These are phyloP conservation scores for Microbotryomycetes sp. DNA, from an alignment of 1,284 basidiomycete species.

Conservation along the genomic window DNA sequence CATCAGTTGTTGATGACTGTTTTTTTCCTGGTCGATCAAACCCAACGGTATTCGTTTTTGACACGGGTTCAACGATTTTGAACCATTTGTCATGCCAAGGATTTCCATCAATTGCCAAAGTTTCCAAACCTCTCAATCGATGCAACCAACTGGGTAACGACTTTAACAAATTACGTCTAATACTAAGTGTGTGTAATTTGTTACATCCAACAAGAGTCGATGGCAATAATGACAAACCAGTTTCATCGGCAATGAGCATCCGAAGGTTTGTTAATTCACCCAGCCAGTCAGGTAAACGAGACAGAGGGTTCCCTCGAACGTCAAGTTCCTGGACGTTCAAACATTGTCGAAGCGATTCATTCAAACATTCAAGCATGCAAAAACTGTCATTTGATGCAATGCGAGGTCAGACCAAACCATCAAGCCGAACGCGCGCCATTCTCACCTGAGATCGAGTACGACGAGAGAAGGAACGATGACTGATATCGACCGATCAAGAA, in stretches of 20 bases:
- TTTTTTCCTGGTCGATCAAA: slow-evolving; percentile 41
- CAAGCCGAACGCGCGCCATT: not conserved
- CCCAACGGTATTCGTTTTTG: slow-evolving; percentile 39
- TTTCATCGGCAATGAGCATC: slow-evolving; percentile 82
- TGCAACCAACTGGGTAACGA: slow-evolving; percentile 91
- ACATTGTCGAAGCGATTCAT: slow-evolving; percentile 69
- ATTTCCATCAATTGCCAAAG: slow-evolving; percentile 84
- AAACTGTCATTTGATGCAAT: slow-evolving; percentile 44
- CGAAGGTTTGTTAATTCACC: slow-evolving; percentile 67
- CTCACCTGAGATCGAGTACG: slow-evolving; percentile 72
- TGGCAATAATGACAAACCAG: slow-evolving; percentile 54
- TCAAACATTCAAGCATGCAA: slow-evolving; percentile 74
- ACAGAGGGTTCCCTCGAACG: slow-evolving; percentile 77
- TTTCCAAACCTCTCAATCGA: slow-evolving; percentile 67
- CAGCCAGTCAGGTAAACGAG: slow-evolving; percentile 74
- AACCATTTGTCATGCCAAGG: slow-evolving; percentile 88
- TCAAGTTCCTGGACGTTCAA: slow-evolving; percentile 85
- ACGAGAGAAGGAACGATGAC: slow-evolving; percentile 68
- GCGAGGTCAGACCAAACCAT: not conserved
- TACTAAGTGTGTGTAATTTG: slow-evolving; percentile 44
- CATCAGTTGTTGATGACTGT: slow-evolving; percentile 6
- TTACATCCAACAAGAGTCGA: slow-evolving; percentile 60
- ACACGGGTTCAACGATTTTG: slow-evolving; percentile 66
- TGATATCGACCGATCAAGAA: slow-evolving; percentile 62
- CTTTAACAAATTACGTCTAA: slow-evolving; percentile 75